phyloP scores from a whole-genome alignment of 805 yeast genomes.

The Phaffomyces antillensis region DNA sequence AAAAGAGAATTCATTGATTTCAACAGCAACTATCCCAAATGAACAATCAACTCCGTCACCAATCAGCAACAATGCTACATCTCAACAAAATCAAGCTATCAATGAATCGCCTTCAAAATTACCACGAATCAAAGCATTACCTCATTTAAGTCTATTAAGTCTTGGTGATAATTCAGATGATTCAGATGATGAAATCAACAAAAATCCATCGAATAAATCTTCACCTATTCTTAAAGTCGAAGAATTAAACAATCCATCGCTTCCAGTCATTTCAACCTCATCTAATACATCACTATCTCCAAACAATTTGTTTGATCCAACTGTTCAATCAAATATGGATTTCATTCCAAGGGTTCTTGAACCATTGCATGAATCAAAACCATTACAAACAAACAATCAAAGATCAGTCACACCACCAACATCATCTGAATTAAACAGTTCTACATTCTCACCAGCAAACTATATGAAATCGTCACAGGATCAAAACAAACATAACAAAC shows the following conservation, averaged over 20 bases:
- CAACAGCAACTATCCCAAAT: slow-evolving; percentile 14
- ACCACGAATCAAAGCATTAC: slow-evolving; percentile 20
- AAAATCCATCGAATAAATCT: not conserved
- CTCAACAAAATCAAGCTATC: not conserved
- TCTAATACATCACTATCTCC: not conserved
- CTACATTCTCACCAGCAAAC: not conserved
- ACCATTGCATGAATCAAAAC: slow-evolving; percentile 8
- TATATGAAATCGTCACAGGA: not conserved
- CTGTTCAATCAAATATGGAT: not conserved
- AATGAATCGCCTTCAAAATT: slow-evolving; percentile 10
- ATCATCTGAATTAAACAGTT: not conserved
- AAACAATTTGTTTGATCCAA: no score
- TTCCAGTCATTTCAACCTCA: not conserved
- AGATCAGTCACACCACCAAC: slow-evolving; percentile 1
- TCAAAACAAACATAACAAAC: slow-evolving; percentile 6
- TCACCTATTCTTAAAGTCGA: no score
- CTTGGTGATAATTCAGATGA: slow-evolving; percentile 18
- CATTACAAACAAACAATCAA: not conserved
- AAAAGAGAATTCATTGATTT: not conserved
- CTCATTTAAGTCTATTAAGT: slow-evolving; percentile 20
- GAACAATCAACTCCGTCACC: slow-evolving; percentile 22
- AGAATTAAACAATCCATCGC: not conserved
- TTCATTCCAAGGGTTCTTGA: slow-evolving; percentile 7
- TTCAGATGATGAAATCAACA: slow-evolving; percentile 7
- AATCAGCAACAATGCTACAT: not conserved